These are phyloP conservation scores for Trichophyton simii DNA, from an alignment of 2,329 filamentous ascomycete genomes.

Conservation along the genomic window DNA sequence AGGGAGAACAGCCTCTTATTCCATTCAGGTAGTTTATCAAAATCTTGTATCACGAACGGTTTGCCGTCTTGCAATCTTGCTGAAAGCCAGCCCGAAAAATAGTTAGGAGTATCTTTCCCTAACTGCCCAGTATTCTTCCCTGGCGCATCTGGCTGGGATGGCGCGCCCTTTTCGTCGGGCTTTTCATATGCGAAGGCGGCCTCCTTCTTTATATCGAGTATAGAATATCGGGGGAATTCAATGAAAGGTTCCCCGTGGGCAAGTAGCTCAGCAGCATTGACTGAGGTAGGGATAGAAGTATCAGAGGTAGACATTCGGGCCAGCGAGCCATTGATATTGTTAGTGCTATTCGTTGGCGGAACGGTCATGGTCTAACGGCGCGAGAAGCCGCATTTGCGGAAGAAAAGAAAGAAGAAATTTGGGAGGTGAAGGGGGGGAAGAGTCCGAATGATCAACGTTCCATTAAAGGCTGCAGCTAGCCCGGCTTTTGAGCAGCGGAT, in stretches of 20 bases:
- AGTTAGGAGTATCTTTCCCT: background rate
- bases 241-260: constrained; percentile 20
- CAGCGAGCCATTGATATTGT: background rate
- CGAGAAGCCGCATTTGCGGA: background rate
- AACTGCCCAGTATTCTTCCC: background rate
- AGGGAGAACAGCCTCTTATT: constrained; percentile 19
- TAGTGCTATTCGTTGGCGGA: constrained; percentile 1
- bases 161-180: background rate
- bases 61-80: constrained; percentile 21
- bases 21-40: constrained; percentile 22
- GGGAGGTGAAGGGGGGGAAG: background rate
- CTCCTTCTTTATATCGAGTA: constrained; percentile 16
- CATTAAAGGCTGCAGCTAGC: background rate
- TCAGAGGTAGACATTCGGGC: background rate
- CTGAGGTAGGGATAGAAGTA: background rate
- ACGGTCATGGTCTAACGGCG: constrained; percentile 4
- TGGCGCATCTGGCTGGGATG: background rate
- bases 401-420: background rate
- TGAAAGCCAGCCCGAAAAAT: constrained; percentile 20
- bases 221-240: constrained; percentile 22
- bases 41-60: constrained; percentile 26
- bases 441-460: background rate
- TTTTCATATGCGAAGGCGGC: background rate
- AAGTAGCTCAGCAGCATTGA: constrained; percentile 16
- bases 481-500: background rate